Evolutionary conservation across 139 green algal genomes (phyloP).

Genomic region (Chlorella ohadii): DNA sequence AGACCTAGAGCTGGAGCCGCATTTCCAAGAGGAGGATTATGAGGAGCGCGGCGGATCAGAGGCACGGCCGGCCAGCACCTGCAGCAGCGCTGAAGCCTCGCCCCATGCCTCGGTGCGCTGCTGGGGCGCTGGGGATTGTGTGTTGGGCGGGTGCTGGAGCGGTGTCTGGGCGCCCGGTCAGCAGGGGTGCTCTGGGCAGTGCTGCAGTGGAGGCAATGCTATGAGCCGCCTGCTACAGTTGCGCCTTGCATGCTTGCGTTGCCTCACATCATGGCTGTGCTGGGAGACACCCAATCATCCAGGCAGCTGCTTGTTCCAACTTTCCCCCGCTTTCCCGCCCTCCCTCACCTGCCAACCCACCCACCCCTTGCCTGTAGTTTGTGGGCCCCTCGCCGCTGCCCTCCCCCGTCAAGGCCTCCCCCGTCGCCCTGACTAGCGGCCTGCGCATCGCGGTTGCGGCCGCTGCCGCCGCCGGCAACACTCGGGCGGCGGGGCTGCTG

Average conservation of each 20-base stretch:
- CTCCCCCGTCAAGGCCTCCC: constrained; percentile 31
- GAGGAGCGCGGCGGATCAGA: neutral
- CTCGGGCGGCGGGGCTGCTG: constrained; percentile 4
- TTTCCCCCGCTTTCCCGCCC: neutral
- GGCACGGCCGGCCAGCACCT: neutral
- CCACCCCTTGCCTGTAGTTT: neutral
- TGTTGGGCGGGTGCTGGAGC: too few species aligned
- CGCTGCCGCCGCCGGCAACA: too few species aligned
- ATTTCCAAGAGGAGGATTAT: neutral
- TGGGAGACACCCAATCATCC: too few species aligned
- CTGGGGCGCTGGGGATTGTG: neutral
- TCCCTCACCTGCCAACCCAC: neutral
- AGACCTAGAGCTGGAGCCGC: constrained; percentile 45
- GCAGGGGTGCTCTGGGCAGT: too few species aligned
- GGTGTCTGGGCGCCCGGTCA: too few species aligned
- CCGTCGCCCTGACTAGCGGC: neutral
- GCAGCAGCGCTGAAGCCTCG: constrained; percentile 25
- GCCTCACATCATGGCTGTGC: too few species aligned
- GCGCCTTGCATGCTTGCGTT: too few species aligned
- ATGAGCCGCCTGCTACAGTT: too few species aligned
- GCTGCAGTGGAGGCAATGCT: too few species aligned
- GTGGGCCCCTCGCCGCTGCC: constrained; percentile 49
- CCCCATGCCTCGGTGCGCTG: constrained; percentile 15
- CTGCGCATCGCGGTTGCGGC: too few species aligned
- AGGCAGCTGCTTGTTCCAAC: neutral